Evolutionary conservation across 805 yeast genomes (phyloP).

Genomic region (Kodamaea neixiangensis): DNA sequence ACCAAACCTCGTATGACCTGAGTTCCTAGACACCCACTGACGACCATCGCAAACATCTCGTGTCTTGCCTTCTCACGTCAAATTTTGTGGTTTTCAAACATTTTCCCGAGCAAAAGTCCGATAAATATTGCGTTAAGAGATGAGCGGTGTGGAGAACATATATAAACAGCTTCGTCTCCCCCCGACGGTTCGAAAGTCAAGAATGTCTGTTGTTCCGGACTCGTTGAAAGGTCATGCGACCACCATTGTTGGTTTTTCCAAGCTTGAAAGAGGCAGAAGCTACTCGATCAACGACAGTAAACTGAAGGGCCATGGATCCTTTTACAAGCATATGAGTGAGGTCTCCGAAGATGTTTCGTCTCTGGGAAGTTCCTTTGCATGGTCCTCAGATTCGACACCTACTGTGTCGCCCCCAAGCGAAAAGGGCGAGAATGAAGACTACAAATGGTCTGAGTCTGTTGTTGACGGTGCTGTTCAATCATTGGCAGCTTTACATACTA

Average conservation of each 20-base stretch:
- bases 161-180: not conserved
- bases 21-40: not conserved
- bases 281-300: not conserved
- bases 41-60: not conserved
- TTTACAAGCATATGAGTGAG: not conserved
- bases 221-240: not conserved
- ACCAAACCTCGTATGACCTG: not conserved
- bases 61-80: not conserved
- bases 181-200: not conserved
- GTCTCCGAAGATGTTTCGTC: not conserved
- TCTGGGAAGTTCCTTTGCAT: not conserved
- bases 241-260: not conserved
- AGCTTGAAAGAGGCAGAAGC: not conserved
- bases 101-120: not conserved
- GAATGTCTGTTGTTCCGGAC: not conserved
- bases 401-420: not conserved
- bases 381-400: not conserved
- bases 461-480: not conserved
- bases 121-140: not conserved
- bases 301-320: not conserved
- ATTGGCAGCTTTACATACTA: not conserved
- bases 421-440: not conserved
- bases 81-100: not conserved
- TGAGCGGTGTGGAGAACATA: constrained; percentile 1
- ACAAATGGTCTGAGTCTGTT: not conserved